These are phyloP conservation scores for Teratosphaeriaceae sp. DNA, from an alignment of 2,329 filamentous ascomycete species.

Conservation along the genomic window DNA sequence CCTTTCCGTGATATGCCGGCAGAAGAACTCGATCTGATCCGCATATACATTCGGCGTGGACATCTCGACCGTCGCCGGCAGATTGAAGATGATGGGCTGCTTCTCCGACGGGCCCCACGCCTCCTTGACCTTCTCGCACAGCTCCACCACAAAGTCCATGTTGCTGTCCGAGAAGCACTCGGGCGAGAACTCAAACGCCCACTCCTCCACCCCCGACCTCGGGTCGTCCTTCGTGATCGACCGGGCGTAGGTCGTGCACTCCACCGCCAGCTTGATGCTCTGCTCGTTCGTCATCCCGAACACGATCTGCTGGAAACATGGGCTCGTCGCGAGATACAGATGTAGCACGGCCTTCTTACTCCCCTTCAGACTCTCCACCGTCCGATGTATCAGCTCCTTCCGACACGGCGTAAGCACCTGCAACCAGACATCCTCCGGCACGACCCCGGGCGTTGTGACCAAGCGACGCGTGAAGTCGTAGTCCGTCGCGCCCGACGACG, in stretches of 20 bases:
- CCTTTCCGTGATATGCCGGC: slow-evolving; percentile 72
- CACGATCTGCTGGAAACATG: slow-evolving; percentile 87
- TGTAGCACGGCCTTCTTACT: slow-evolving; percentile 92
- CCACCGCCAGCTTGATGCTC: slow-evolving; percentile 71
- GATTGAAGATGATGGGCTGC: slow-evolving; percentile 89
- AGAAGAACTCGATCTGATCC: slow-evolving; percentile 95
- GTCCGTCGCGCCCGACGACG: slow-evolving; percentile 88
- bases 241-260: slow-evolving; percentile 78
- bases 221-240: slow-evolving; percentile 81
- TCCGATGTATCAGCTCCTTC: slow-evolving; percentile 81
- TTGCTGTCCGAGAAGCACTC: slow-evolving; percentile 88
- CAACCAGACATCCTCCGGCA: slow-evolving; percentile 84
- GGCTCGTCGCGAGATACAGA: slow-evolving; percentile 92
- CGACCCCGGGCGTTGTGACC: slow-evolving; percentile 73
- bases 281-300: slow-evolving; percentile 83
- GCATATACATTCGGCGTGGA: slow-evolving; percentile 92
- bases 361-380: slow-evolving; percentile 80
- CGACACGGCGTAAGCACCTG: slow-evolving; percentile 91
- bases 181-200: slow-evolving; percentile 77
- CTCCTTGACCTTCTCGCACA: slow-evolving; percentile 89
- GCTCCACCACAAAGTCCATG: slow-evolving; percentile 71
- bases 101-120: slow-evolving; percentile 80
- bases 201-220: slow-evolving; percentile 51
- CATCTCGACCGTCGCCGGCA: slow-evolving; percentile 94
- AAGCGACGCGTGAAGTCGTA: slow-evolving; percentile 89